Conservation (phyloP, 495 filamentous ascomycete species). For the Chaetomidium leptoderma region DNA sequence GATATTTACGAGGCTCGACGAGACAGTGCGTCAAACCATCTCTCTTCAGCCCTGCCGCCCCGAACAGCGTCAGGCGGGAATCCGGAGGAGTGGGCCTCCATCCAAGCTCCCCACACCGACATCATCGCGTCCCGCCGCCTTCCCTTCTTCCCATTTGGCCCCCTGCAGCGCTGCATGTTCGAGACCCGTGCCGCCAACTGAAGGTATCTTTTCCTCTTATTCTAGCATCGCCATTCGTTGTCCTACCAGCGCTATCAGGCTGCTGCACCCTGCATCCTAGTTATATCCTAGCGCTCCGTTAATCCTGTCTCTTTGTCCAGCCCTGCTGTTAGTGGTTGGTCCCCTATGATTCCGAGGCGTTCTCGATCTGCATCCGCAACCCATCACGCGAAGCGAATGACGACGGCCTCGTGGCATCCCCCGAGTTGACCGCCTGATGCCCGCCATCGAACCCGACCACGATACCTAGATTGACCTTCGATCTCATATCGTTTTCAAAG, state of each 20-base stretch:
- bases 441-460: not conserved
- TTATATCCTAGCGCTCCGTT: not conserved
- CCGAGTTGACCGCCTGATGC: conserved; percentile 30
- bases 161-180: not conserved
- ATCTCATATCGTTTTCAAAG: not conserved
- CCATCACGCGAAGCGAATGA: conserved; percentile 20
- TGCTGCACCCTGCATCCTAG: not conserved
- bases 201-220: too few relatives aligned
- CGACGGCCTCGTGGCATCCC: conserved; percentile 31
- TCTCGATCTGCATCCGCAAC: conserved; percentile 4
- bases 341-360: not conserved
- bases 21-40: not conserved
- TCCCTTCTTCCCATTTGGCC: not conserved
- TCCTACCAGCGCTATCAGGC: conserved; percentile 7
- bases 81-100: not conserved
- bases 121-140: too few relatives aligned
- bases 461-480: not conserved
- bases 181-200: conserved; percentile 15
- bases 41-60: not conserved
- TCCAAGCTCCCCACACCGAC: not conserved
- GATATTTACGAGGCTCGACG: too few relatives aligned
- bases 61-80: not conserved
- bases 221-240: conserved; percentile 4
- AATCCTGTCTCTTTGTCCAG: not conserved
- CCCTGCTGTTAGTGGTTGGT: not conserved